Evolutionary conservation across 306 rosid genomes (phyloP), one percentile per base, ranked within the genome.

Genomic region (Parietaria judaica): DNA sequence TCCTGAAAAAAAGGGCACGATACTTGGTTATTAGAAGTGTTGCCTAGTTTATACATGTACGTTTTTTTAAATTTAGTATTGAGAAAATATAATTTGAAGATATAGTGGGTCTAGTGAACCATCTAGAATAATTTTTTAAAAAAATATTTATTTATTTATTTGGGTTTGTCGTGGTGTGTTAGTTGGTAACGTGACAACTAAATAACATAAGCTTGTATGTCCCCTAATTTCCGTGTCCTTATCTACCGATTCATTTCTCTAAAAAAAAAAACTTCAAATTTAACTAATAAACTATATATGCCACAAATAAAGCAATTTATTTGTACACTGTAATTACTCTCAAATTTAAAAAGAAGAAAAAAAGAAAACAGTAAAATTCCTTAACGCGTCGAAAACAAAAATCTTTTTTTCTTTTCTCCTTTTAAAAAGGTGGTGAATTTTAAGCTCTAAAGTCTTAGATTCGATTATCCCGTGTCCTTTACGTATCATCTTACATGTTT

Each of bases 331-430:
- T 23, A 23, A 23, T 23, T 23, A 23, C 31, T 23, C 31, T 41
- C 12, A 38, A 41, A 12, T 39, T 39, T 6, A n/a, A 9, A 56
- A 14, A 23, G 2, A 54, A 58, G 8, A 11, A 39, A 59, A 14
- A 4, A 11, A 44, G 41, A 43, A 1, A 60, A 60, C 64, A 60
- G 16, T 59, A 6, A 60, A 8, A 44, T 60, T 60, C 64, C 64
- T 60, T 45, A 43, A 60, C 41, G 17, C 4, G 38, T 16, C 6
- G 14, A n/a, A 60, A 51, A 60, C 64, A 60, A 44, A 43, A 58
- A 1, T 41, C 10, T 11, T 4, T 9, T 56, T 13, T 9, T 14
- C 17, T 59, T 39, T 11, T 43, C 37, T 57, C 8, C 6, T 37
- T 37, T 36, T 57, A 35, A 0, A 36, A 57, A 37, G 47, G 23